Percentiles rank a stretch among this genome's conserved stretches.
These are phyloP conservation scores for Ottelia alismoides DNA, from an alignment of 106 monocot genomes.

Conservation along the genomic window DNA sequence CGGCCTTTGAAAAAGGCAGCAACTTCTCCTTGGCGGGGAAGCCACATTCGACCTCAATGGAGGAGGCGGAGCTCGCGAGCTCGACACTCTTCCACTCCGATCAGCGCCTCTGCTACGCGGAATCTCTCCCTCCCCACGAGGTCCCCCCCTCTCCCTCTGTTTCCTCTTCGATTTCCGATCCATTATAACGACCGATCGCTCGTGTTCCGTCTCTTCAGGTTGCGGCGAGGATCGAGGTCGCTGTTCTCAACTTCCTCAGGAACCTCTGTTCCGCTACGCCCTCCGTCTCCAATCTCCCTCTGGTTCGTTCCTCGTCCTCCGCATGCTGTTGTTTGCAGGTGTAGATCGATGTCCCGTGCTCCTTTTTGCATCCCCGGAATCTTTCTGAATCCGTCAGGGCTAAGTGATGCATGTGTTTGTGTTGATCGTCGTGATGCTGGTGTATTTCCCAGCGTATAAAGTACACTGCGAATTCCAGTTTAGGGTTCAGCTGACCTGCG, in stretches of 20 bases:
- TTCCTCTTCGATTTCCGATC: neutral
- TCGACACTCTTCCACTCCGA: conserved; percentile 71
- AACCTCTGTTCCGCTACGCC: conserved; percentile 35
- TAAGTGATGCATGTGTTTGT: too few species aligned
- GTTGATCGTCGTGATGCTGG: too few species aligned
- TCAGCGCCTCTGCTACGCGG: conserved; percentile 67
- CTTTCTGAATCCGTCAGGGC: too few species aligned
- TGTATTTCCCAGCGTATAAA: too few species aligned
- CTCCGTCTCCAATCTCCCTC: conserved; percentile 34
- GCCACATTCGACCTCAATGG: too few species aligned
- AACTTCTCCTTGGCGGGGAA: too few species aligned
- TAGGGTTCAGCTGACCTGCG: too few species aligned
- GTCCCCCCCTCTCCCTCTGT: conserved; percentile 2
- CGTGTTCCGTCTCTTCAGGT: conserved; percentile 18
- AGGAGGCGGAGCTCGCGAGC: conserved; percentile 15
- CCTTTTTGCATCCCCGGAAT: too few species aligned
- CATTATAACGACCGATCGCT: neutral
- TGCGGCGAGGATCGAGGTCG: conserved; percentile 58
- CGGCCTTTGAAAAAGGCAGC: too few species aligned
- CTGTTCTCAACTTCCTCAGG: conserved; percentile 62
- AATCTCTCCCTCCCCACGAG: conserved; percentile 48
- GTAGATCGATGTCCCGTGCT: too few species aligned
- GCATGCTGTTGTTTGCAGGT: too few species aligned
- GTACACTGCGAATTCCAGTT: too few species aligned
- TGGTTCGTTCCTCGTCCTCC: conserved; percentile 53